Percentiles rank a stretch among this genome's conserved stretches.
Conservation (phyloP, 1,139 yeast genomes). For the Sugiyamaella paludigena region DNA sequence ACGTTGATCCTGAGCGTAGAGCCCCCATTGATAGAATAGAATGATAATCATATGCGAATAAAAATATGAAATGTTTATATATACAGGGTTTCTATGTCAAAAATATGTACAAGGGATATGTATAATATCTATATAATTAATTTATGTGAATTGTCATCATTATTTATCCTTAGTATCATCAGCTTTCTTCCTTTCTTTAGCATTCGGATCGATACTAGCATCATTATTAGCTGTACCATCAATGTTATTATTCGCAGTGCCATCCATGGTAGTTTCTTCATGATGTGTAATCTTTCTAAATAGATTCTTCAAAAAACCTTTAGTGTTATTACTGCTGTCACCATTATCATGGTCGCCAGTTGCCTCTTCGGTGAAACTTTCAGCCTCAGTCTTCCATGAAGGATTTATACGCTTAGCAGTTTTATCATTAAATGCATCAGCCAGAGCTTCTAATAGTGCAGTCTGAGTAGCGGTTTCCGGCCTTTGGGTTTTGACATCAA, state of each 20-base stretch:
- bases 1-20: too few relatives aligned
- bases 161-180: background rate
- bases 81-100: background rate
- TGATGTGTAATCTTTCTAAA: slow-evolving; percentile 32
- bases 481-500: slow-evolving; percentile 67
- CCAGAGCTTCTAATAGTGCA: slow-evolving; percentile 90
- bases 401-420: slow-evolving; percentile 70
- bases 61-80: background rate
- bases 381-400: slow-evolving; percentile 18
- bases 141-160: slow-evolving; percentile 5
- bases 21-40: too few relatives aligned
- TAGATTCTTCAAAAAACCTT: slow-evolving; percentile 31
- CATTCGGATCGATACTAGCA: too few relatives aligned
- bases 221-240: too few relatives aligned
- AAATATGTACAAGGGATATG: slow-evolving; percentile 2
- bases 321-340: slow-evolving; percentile 10
- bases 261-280: slow-evolving; percentile 18
- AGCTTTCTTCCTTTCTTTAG: too few relatives aligned
- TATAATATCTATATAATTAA: slow-evolving; percentile 19
- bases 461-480: slow-evolving; percentile 86
- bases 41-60: too few relatives aligned
- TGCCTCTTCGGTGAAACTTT: background rate
- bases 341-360: slow-evolving; percentile 8
- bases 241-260: too few relatives aligned
- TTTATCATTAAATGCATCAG: slow-evolving; percentile 80